Evolutionary conservation across 176 grass and related monocot species (phyloP).

Genomic region (Zizania latifolia): DNA sequence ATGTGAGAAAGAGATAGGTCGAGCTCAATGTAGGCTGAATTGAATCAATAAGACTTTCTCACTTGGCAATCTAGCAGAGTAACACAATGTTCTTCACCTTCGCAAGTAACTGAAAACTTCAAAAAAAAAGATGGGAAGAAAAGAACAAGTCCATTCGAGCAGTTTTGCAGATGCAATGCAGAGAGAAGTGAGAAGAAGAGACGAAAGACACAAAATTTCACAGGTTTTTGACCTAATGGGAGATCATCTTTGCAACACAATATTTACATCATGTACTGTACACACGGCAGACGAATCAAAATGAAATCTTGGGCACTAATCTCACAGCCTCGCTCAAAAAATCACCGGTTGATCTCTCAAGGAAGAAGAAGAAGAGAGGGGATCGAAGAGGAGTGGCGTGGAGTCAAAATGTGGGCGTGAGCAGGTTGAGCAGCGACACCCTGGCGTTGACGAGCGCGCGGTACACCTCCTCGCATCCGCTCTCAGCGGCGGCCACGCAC

Average conservation of each 20-base stretch:
- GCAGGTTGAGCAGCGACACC: slow-evolving; percentile 64
- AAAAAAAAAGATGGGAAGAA: no score
- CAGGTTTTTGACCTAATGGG: background rate
- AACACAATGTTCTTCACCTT: background rate
- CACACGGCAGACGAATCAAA: slow-evolving; percentile 30
- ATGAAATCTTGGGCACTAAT: slow-evolving; percentile 26
- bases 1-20: no score
- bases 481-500: slow-evolving; percentile 54
- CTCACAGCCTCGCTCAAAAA: slow-evolving; percentile 15
- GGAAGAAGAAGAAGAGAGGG: background rate
- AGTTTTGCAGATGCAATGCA: slow-evolving; percentile 6
- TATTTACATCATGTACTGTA: slow-evolving; percentile 54
- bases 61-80: background rate
- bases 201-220: background rate
- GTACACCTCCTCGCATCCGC: slow-evolving; percentile 45
- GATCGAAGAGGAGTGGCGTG: background rate
- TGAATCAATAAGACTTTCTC: background rate
- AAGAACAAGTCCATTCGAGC: no score
- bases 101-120: no score
- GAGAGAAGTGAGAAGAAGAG: background rate
- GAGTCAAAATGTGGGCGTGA: slow-evolving; percentile 60
- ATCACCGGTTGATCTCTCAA: background rate
- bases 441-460: slow-evolving; percentile 60
- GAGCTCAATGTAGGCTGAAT: no score
- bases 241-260: slow-evolving; percentile 18